A percentile compares a stretch with the other conserved stretches of the same genome.
Conservation (phyloP, 2,329 filamentous ascomycete genomes). For the Curvularia hawaiiensis region DNA sequence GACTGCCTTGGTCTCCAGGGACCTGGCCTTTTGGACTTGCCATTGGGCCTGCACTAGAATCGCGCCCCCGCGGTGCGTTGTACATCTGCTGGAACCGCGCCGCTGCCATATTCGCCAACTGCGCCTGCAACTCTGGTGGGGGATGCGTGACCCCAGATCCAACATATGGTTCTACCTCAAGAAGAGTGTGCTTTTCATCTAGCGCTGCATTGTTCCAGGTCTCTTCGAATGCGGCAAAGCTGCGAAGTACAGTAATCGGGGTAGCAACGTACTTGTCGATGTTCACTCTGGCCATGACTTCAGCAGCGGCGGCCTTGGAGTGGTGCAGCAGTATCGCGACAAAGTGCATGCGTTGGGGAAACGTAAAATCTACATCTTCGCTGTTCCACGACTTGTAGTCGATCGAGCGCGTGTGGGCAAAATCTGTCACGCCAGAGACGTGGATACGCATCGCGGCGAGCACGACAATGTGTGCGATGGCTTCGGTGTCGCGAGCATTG, state of each 20-base stretch:
- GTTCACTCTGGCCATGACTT: conserved; percentile 5
- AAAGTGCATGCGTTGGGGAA: conserved; percentile 10
- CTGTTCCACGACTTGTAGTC: neutral
- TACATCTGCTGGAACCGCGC: neutral
- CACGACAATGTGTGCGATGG: conserved; percentile 2
- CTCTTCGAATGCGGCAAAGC: neutral
- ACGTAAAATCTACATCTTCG: conserved; percentile 6
- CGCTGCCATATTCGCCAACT: neutral
- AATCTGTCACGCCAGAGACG: neutral
- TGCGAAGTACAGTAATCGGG: neutral
- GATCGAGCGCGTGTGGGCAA: neutral
- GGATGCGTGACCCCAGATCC: conserved; percentile 2
- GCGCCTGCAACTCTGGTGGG: neutral
- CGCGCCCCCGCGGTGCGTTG: neutral
- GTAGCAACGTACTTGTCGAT: conserved; percentile 3
- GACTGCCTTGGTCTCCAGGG: neutral
- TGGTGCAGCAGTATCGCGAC: conserved; percentile 1
- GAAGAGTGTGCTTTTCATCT: neutral
- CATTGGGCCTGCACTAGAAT: neutral
- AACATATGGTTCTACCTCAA: neutral
- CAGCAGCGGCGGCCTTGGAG: conserved; percentile 3
- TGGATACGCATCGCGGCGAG: conserved; percentile 1
- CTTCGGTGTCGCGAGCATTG: neutral
- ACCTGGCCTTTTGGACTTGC: neutral
- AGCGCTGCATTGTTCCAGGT: neutral